phyloP scores from a whole-genome alignment of 805 yeast genomes.

The Saccharomycopsis malanga region DNA sequence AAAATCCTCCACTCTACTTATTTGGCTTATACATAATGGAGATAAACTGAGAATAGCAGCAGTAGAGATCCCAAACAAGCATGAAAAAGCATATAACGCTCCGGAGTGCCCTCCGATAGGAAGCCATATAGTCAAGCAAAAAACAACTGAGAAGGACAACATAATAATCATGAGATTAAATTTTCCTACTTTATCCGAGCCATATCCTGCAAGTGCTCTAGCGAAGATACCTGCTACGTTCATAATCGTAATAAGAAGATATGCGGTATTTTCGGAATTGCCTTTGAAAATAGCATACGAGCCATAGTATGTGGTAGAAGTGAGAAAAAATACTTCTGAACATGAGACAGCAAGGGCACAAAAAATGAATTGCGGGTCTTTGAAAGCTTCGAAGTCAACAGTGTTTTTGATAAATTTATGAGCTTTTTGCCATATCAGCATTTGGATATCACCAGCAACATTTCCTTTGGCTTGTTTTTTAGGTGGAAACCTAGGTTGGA shows the following conservation, averaged over 20 bases:
- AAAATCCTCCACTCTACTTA: constrained; percentile 47
- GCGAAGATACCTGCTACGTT: constrained; percentile 31
- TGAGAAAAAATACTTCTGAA: constrained; percentile 40
- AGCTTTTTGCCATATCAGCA: neutral
- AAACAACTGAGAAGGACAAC: constrained; percentile 30
- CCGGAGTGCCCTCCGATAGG: constrained; percentile 34
- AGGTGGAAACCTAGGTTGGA: constrained; percentile 30
- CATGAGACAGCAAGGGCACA: constrained; percentile 39
- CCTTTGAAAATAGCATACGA: constrained; percentile 46
- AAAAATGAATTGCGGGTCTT: constrained; percentile 38
- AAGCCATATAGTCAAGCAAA: constrained; percentile 36
- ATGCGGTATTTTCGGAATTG: constrained; percentile 32
- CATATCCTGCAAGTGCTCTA: constrained; percentile 29
- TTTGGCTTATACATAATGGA: constrained; percentile 54
- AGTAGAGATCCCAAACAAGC: constrained; percentile 47
- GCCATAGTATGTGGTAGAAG: constrained; percentile 42
- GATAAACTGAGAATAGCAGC: constrained; percentile 51
- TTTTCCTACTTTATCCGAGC: constrained; percentile 37
- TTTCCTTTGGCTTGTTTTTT: constrained; percentile 11
- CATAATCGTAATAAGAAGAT: constrained; percentile 36
- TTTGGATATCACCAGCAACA: neutral
- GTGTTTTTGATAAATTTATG: neutral
- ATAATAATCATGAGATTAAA: constrained; percentile 41
- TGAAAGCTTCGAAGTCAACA: constrained; percentile 28
- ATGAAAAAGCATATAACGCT: constrained; percentile 39